These are phyloP conservation scores for Brassica cretica DNA, from an alignment of 345 rosid species.

Conservation along the genomic window DNA sequence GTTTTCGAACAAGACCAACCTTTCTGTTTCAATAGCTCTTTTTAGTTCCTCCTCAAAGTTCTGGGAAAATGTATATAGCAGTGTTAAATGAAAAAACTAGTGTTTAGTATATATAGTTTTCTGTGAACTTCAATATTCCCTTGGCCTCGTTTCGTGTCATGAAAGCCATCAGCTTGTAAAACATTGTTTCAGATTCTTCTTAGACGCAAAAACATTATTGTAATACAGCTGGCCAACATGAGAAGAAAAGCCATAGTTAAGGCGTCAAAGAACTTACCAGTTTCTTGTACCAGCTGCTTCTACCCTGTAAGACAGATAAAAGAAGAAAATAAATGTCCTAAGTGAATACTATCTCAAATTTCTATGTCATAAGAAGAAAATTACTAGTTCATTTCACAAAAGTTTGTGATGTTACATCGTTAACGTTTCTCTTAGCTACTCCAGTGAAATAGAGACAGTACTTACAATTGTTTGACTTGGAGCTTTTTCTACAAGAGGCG, in stretches of 20 bases:
- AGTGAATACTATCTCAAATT: conserved; percentile 1
- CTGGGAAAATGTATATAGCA: conserved; percentile 37
- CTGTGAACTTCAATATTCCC: background rate
- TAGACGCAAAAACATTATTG: conserved; percentile 5
- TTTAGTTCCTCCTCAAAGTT: conserved; percentile 50
- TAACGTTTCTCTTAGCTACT: conserved; percentile 16
- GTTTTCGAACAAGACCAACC: conserved; percentile 50
- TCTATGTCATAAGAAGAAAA: conserved; percentile 7
- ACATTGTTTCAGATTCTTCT: conserved; percentile 11
- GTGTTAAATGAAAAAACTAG: background rate
- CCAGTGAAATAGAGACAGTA: conserved; percentile 3
- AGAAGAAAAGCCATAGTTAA: conserved; percentile 6
- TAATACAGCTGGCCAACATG: conserved; percentile 6
- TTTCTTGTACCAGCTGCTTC: conserved; percentile 46
- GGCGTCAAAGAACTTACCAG: conserved; percentile 41
- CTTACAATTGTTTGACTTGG: conserved; percentile 39
- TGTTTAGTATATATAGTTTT: background rate
- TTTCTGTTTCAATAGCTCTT: conserved; percentile 40
- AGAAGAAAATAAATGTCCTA: conserved; percentile 15
- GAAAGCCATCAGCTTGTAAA: conserved; percentile 9
- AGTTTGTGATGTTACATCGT: background rate
- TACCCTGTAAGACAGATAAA: conserved; percentile 43
- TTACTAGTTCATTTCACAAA: background rate
- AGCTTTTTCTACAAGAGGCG: conserved; percentile 32
- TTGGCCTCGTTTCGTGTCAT: conserved; percentile 7